Evolutionary conservation across 83 land plant genomes (phyloP).

Genomic region (Diphasiastrum complanatum): DNA sequence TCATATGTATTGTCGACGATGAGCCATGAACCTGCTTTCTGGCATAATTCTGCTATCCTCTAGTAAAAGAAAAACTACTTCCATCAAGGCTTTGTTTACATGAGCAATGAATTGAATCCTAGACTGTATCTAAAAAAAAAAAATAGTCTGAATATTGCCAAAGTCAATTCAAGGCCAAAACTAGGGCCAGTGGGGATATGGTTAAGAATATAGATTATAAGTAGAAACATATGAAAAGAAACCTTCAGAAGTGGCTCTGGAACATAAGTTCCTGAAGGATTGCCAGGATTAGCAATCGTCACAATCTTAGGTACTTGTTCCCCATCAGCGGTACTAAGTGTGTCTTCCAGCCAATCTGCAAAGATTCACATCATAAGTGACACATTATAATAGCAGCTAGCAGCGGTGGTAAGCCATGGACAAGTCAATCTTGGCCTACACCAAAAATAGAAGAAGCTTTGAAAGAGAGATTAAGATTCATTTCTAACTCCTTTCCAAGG

Average conservation of each 20-base stretch:
- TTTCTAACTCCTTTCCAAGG: no score
- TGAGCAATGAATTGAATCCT: constrained; percentile 7
- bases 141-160: background rate
- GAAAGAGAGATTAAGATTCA: no score
- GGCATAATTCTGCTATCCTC: constrained; percentile 84
- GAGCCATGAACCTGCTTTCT: constrained; percentile 81
- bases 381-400: background rate
- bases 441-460: no score
- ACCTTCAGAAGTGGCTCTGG: constrained; percentile 83
- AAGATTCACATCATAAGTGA: no score
- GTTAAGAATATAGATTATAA: background rate
- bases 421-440: background rate
- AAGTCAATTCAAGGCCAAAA: background rate
- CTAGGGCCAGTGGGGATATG: background rate
- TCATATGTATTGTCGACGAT: constrained; percentile 95
- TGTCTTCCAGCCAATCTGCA: constrained; percentile 78
- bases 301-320: constrained; percentile 78
- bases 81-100: no score
- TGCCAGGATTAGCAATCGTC: constrained; percentile 91
- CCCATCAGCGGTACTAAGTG: constrained; percentile 33
- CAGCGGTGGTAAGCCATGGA: background rate
- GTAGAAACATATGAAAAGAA: background rate
- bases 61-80: constrained; percentile 20
- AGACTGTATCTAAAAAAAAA: background rate
- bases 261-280: constrained; percentile 87